Percentiles rank a stretch among this genome's conserved stretches.
Evolutionary conservation across 345 rosid species (phyloP).

Genomic region (Acer campestre): DNA sequence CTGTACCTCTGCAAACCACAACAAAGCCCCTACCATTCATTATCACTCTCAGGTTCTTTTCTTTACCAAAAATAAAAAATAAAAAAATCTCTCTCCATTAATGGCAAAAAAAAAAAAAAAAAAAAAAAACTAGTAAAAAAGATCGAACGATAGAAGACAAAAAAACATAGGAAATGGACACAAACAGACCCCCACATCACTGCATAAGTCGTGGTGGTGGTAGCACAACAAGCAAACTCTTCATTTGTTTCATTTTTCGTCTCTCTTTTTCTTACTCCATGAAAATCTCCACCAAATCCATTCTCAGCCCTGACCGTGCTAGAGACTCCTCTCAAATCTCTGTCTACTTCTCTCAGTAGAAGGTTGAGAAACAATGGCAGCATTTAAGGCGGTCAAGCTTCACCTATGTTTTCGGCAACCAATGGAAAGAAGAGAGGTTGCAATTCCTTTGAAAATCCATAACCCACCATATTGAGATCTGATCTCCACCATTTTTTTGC

Average conservation of each 20-base stretch:
- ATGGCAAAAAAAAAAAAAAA: constrained; percentile 24
- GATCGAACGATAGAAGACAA: background rate
- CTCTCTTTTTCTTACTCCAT: constrained; percentile 87
- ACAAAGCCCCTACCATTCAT: background rate
- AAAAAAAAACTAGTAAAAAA: constrained; percentile 30
- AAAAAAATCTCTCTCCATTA: background rate
- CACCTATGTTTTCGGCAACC: constrained; percentile 78
- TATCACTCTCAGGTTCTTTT: background rate
- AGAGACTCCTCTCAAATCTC: constrained; percentile 65
- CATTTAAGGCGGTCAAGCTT: constrained; percentile 72
- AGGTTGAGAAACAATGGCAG: constrained; percentile 71
- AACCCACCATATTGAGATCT: constrained; percentile 36
- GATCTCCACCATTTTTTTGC: too few relatives aligned
- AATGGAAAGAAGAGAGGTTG: constrained; percentile 60
- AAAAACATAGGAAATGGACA: constrained; percentile 44
- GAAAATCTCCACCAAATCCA: constrained; percentile 79
- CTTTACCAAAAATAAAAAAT: background rate
- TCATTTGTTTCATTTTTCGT: constrained; percentile 86
- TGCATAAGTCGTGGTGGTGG: constrained; percentile 40
- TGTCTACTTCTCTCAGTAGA: constrained; percentile 81
- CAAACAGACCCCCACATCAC: constrained; percentile 78
- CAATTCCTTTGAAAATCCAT: constrained; percentile 61
- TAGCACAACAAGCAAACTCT: constrained; percentile 51
- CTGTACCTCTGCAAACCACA: background rate
- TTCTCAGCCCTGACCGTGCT: constrained; percentile 67